Evolutionary conservation across 768 basidiomycete genomes (phyloP).

Genomic region (Tricholoma terreum): DNA sequence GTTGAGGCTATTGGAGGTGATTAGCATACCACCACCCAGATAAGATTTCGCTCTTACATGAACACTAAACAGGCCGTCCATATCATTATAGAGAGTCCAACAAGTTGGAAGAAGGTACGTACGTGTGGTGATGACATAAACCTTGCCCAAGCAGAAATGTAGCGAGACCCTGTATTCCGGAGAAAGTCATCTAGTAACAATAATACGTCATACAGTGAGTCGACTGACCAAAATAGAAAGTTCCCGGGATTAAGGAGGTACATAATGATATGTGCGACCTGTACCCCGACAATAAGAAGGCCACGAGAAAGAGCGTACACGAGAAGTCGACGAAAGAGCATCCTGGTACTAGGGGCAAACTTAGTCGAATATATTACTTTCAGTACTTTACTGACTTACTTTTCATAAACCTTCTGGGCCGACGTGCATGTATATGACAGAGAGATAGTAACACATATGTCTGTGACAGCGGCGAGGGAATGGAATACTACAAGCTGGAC

Average conservation of each 20-base stretch:
- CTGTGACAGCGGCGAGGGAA: not conserved
- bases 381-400: not conserved
- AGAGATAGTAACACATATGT: slow-evolving; percentile 1
- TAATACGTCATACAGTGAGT: not conserved
- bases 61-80: not conserved
- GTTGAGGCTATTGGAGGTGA: not conserved
- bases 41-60: not conserved
- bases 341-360: not conserved
- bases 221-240: slow-evolving; percentile 4
- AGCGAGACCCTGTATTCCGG: slow-evolving; percentile 5
- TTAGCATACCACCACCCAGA: not conserved
- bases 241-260: not conserved
- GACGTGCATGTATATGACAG: not conserved
- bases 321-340: not conserved
- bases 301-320: slow-evolving; percentile 2
- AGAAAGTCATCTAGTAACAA: not conserved
- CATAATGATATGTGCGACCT: slow-evolving; percentile 4
- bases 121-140: slow-evolving; percentile 6
- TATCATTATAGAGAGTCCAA: not conserved
- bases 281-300: not conserved
- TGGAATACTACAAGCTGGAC: not conserved
- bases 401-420: not conserved
- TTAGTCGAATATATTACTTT: not conserved
- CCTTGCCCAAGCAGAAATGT: slow-evolving; percentile 8
- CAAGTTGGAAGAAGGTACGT: not conserved